These are phyloP conservation scores for Pseudogymnoascus verrucosus DNA, from an alignment of 2,329 filamentous ascomycete genomes.

Conservation along the genomic window DNA sequence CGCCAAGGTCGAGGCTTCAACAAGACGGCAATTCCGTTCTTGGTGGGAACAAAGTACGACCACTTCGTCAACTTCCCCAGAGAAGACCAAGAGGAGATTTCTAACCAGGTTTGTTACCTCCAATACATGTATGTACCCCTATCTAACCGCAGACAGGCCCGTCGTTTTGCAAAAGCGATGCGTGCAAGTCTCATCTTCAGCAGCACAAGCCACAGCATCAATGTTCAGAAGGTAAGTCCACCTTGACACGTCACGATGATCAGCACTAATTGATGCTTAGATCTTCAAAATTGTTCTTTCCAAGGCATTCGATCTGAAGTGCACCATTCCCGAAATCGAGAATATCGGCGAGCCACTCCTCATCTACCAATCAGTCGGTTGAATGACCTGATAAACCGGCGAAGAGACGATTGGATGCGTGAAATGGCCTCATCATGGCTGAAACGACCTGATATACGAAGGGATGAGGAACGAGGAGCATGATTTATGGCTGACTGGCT, in stretches of 20 bases:
- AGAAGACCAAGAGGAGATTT: constrained; percentile 98
- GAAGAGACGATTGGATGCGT: constrained; percentile 3
- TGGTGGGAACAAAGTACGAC: constrained; percentile 97
- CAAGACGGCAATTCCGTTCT: constrained; percentile 97
- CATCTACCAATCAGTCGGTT: constrained; percentile 62
- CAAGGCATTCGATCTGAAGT: constrained; percentile 97
- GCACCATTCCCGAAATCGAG: constrained; percentile 97
- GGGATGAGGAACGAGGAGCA: constrained; percentile 1
- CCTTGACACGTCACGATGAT: background rate
- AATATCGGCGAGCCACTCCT: constrained; percentile 93
- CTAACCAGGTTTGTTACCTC: constrained; percentile 63
- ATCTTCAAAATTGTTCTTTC: constrained; percentile 99
- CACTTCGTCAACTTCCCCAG: constrained; percentile 98
- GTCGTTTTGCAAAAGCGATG: constrained; percentile 97
- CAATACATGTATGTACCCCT: background rate
- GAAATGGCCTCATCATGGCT: background rate
- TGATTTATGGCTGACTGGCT: constrained; percentile 3
- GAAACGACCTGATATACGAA: constrained; percentile 3
- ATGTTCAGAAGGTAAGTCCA: constrained; percentile 82
- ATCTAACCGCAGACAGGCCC: constrained; percentile 52
- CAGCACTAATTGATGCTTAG: constrained; percentile 38
- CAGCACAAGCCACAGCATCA: constrained; percentile 98
- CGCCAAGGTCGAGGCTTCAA: constrained; percentile 96
- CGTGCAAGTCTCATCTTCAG: constrained; percentile 95
- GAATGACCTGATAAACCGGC: background rate